Base-by-base conservation (phyloP, 2,329 filamentous ascomycete species). In the Penicillium hesseltinei region DNA sequence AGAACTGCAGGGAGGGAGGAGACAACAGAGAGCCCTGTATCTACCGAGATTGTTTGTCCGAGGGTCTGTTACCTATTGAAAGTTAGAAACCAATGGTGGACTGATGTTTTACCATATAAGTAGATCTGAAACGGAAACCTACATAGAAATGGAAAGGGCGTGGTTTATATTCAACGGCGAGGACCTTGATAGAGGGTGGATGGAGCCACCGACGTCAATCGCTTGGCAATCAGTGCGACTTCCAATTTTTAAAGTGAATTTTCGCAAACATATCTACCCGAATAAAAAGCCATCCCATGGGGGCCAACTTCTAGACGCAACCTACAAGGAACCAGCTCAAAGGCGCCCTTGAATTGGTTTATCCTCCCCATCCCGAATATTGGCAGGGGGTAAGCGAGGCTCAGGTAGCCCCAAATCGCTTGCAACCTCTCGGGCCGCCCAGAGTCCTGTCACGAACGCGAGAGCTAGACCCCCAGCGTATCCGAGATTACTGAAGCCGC, bases 331-430 rank as follows among this genome's bases (percentile, higher is more conserved):
- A 31, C 29, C 10, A 31, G 29, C 29, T 31, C 29, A 31, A 31
- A 31, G 10, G 29, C 29, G 29, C 29, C 29, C 29, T 5, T 31
- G 29, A 11, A 31, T 31, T 11, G 29, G 29, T 31, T 31, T 31
- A 31, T 29, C 9, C 3, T 5, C 29, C 9, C 50, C 53, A 47
- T 62, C 62, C n/a, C 53, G 56, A 15, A 50, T n/a, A 60, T 66
- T 51, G 2, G 61, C 59, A n/a, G 59, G 46, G 13, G 67, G 67
- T 17, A 69, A 54, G 19, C 46, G 43, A 43, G 63, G 66, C 39
- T 58, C 48, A 5, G 51, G 50, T 15, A 70, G 40, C 4, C 50
- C 38, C 29, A 69, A 40, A n/a, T 68, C 51, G 13, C 47, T 51
- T 25, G 65, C 57, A 29, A 60, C 50, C 21, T 54, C 55, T 27